Conservation (phyloP, 345 rosid genomes). For the Atalantia buxifolia region DNA sequence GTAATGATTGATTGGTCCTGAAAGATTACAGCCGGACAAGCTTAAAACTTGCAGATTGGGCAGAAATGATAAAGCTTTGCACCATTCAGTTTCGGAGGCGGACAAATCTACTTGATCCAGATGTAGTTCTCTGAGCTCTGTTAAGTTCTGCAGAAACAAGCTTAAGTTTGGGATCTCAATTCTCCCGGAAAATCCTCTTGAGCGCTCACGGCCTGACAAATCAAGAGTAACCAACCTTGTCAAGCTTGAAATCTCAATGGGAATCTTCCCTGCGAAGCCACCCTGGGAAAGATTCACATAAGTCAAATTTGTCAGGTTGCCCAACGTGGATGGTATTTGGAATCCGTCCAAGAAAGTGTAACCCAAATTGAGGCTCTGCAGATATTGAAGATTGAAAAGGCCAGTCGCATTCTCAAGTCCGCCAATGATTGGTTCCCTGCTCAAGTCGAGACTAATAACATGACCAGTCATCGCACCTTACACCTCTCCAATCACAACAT, state of each 20-base stretch:
- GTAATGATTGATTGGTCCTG: conserved; percentile 28
- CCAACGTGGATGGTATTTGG: conserved; percentile 1
- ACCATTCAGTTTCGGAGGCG: conserved; percentile 18
- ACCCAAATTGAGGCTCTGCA: conserved; percentile 16
- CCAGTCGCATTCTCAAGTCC: conserved; percentile 16
- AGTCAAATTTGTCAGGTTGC: neutral
- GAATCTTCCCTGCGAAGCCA: conserved; percentile 37
- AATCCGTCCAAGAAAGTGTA: conserved; percentile 1
- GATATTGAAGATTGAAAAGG: conserved; percentile 20
- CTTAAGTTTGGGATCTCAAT: neutral
- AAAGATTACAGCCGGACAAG: conserved; percentile 21
- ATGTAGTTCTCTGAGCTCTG: conserved; percentile 10
- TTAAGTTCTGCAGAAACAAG: conserved; percentile 18
- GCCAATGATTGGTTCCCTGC: conserved; percentile 9
- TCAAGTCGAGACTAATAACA: too few relatives aligned
- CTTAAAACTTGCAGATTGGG: conserved; percentile 25
- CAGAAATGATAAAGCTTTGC: conserved; percentile 28
- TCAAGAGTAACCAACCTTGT: conserved; percentile 32
- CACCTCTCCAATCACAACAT: conserved; percentile 17
- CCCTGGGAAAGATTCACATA: conserved; percentile 19
- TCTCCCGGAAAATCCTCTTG: too few relatives aligned
- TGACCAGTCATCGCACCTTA: conserved; percentile 9
- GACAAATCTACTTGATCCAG: conserved; percentile 34
- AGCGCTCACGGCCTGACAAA: conserved; percentile 8
- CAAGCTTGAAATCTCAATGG: conserved; percentile 21